Percentiles rank a stretch among this genome's conserved stretches.
These are phyloP conservation scores for Blastobotrys robertii DNA, from an alignment of 805 yeast genomes.

Conservation along the genomic window DNA sequence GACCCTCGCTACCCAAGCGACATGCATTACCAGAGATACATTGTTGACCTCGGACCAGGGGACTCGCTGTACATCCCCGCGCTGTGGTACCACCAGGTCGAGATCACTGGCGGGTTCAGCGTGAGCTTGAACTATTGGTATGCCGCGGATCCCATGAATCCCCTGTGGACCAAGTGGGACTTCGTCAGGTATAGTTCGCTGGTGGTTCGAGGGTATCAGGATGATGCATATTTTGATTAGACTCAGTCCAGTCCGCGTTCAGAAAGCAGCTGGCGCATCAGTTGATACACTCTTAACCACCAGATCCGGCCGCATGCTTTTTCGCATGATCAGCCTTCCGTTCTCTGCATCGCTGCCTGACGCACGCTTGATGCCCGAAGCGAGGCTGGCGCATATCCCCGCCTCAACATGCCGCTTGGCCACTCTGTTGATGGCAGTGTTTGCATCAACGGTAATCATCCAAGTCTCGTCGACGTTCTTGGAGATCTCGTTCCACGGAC, in stretches of 20 bases:
- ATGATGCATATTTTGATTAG: constrained; percentile 14
- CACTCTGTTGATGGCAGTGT: constrained; percentile 44
- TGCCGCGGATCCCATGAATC: constrained; percentile 16
- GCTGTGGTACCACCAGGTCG: constrained; percentile 33
- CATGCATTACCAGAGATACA: constrained; percentile 16
- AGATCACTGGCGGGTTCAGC: constrained; percentile 16
- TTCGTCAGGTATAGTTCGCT: constrained; percentile 18
- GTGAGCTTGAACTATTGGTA: constrained; percentile 29
- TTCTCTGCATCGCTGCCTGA: constrained; percentile 51
- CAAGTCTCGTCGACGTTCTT: constrained; percentile 30
- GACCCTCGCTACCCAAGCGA: constrained; percentile 20
- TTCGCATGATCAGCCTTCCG: constrained; percentile 34
- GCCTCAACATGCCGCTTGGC: constrained; percentile 49
- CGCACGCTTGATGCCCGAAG: constrained; percentile 29
- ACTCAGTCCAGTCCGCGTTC: not conserved
- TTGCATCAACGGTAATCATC: constrained; percentile 40
- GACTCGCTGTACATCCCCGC: constrained; percentile 31
- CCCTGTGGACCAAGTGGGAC: constrained; percentile 26
- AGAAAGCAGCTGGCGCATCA: not conserved
- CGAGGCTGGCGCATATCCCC: constrained; percentile 28
- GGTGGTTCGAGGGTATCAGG: constrained; percentile 17
- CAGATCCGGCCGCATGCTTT: constrained; percentile 23
- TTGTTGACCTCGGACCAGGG: constrained; percentile 28
- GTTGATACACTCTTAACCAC: constrained; percentile 13
- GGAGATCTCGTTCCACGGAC: constrained; percentile 48